Evolutionary conservation across 305 asterid species (phyloP), one percentile per base, ranked within the genome.

Genomic region (Solanum aculeatissimum): DNA sequence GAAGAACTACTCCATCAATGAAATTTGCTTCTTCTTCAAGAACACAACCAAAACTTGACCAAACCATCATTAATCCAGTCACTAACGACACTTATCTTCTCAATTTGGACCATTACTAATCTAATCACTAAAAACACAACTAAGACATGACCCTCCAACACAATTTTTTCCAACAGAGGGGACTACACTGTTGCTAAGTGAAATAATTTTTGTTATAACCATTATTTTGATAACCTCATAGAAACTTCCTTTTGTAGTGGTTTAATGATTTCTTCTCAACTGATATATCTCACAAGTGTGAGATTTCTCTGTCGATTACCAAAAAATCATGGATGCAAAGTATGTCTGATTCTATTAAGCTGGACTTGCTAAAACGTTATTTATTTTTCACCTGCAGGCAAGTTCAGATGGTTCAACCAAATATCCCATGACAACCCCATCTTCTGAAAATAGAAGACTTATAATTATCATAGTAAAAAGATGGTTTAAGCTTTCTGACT

Each of bases 191-290:
- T 49, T 58, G 82, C 79, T 49, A 10, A 15, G 63, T 66, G 32
- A 21, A 53, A 35, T 35, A 35, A 7, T 35, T 35, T 35, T 53
- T n/a, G 27, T 69, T 38, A 25, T 38, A 57, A 78, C 40, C 40
- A 40, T 3, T 12, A 83, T 75, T 27, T 75, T 75, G 66, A 70
- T 68, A 27, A 42, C 74, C 54, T 62, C 80, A 54, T 60, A 23
- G n/a, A 69, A 49, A 25, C 35, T 81, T 69, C 43, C 66, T 83
- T 80, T 16, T 93, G 92, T 95, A 97, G 98, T 97, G 99, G 99
- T 97, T 97, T 87, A 92, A 92, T 89, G 98, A 97, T 84, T 98
- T 95, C 74, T 94, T 92, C 91, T 93, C 98, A 77, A 83, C 93
- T 87, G 98, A 95, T 16, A 92, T 95, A 86, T 92, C 99, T 70